Evolutionary conservation across 768 basidiomycete species (phyloP).

Genomic region (Kwoniella europaea): DNA sequence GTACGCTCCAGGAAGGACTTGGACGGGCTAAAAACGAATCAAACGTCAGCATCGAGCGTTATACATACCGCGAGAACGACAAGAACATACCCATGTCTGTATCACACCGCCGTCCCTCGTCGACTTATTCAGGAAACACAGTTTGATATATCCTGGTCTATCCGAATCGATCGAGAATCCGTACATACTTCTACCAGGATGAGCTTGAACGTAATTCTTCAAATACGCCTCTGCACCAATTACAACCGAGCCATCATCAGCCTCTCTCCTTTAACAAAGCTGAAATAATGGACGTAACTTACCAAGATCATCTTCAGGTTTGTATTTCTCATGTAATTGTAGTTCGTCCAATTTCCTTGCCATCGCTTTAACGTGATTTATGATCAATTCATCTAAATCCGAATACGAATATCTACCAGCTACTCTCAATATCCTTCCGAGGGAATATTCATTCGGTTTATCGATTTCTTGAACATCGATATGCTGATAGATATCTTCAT

Average conservation of each 20-base stretch:
- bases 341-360: slow-evolving; percentile 90
- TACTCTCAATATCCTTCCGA: slow-evolving; percentile 57
- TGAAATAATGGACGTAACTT: slow-evolving; percentile 57
- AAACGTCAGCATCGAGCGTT: not conserved
- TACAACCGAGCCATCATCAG: not conserved
- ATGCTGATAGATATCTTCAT: slow-evolving; percentile 92
- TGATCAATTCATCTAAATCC: slow-evolving; percentile 94
- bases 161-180: slow-evolving; percentile 90
- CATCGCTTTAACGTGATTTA: slow-evolving; percentile 94
- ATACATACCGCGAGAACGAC: not conserved
- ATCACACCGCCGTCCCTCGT: slow-evolving; percentile 80
- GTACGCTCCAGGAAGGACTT: slow-evolving; percentile 63
- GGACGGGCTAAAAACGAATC: slow-evolving; percentile 47
- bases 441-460: slow-evolving; percentile 59
- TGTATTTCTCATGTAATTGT: slow-evolving; percentile 94
- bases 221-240: slow-evolving; percentile 72
- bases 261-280: not conserved
- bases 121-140: slow-evolving; percentile 82
- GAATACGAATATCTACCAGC: slow-evolving; percentile 77
- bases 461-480: slow-evolving; percentile 65
- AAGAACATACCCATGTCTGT: slow-evolving; percentile 79
- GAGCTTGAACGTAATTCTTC: slow-evolving; percentile 87
- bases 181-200: slow-evolving; percentile 92
- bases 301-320: slow-evolving; percentile 88
- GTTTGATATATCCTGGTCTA: slow-evolving; percentile 87